Evolutionary conservation across 192 early-diverging fungal species (phyloP), one percentile per base, ranked within the genome.

Genomic region (Entomortierella chlamydospora): DNA sequence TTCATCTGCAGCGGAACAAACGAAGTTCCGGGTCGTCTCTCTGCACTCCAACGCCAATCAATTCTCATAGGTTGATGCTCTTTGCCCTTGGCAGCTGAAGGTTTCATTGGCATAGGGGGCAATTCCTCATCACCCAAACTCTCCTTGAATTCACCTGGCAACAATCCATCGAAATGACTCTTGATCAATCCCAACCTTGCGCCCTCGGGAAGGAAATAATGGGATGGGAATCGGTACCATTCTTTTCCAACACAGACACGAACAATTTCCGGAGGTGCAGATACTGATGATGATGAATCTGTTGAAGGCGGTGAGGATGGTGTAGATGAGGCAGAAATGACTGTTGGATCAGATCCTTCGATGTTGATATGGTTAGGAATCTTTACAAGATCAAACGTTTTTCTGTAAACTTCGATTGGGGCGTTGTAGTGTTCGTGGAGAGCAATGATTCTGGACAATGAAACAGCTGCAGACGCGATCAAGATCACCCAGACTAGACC

Each of bases 141-240:
- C 49, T 94, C 89, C 4, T 68, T 51, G 72, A 93, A 99, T 39
- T 93, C 87, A 41, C 92, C 92, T 0, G 98, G 98, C 43, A 99
- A 81, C 34, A 93, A 87, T 23, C 96, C 97, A 11, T 81, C 73
- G 73, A 96, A 97, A 13, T 85, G 80, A 59, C 87, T 86, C 70
- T 85, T 65, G 37, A 97, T 66, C 68, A 96, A 93, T 56, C 88
- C 82, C 28, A 99, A 63, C 4, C 90, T 82, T 53, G 92, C 83
- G 31, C 84, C 87, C 26, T 84, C 81, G 8, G 97, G 98, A 11
- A 98, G 70, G 77, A 95, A 95, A 83, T 93, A 99, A 64, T 96
- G 94, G 13, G 90, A 91, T 7, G 96, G 96, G 77, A 96, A 99
- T 31, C 95, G 70, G 77, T 99, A 91, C 98, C 98, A 99, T 64